phyloP scores from a whole-genome alignment of 1,139 yeast genomes.

The Magnusiomyces suaveolens region DNA sequence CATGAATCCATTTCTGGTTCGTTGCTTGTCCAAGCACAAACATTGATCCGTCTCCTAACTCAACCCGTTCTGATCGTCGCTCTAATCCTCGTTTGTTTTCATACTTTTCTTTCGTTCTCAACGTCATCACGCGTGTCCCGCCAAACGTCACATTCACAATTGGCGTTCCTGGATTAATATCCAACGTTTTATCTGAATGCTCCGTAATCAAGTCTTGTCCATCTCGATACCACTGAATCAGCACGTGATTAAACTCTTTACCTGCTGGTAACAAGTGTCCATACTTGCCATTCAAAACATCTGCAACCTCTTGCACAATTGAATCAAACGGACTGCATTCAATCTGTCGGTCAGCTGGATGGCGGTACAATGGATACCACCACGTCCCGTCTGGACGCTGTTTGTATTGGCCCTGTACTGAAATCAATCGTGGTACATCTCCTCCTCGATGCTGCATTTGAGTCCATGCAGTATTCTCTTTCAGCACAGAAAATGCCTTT shows the following conservation, averaged over 20 bases:
- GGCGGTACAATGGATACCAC: constrained; percentile 17
- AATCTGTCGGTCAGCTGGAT: constrained; percentile 17
- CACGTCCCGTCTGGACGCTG: background rate
- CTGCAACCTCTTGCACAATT: constrained; percentile 10
- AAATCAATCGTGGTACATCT: constrained; percentile 18
- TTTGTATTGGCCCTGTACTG: constrained; percentile 16
- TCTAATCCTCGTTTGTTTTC: constrained; percentile 1
- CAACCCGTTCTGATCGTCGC: constrained; percentile 8
- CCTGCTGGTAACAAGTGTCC: constrained; percentile 8
- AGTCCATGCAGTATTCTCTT: constrained; percentile 9
- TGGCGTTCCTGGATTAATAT: constrained; percentile 17
- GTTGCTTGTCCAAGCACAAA: constrained; percentile 17
- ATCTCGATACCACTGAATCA: constrained; percentile 18
- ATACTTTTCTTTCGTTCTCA: constrained; percentile 13
- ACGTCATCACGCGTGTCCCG: constrained; percentile 15
- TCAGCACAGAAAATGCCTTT: constrained; percentile 3
- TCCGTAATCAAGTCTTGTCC: constrained; percentile 19
- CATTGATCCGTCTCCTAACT: constrained; percentile 16
- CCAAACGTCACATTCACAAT: constrained; percentile 19
- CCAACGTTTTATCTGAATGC: constrained; percentile 20
- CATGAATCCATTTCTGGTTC: constrained; percentile 19
- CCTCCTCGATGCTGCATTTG: constrained; percentile 18
- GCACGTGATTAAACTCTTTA: constrained; percentile 17
- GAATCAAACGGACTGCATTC: constrained; percentile 12
- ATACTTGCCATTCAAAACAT: background rate